These are phyloP conservation scores for Heterococcus sp. DNA, from an alignment of 108 stramenopile species.

Conservation along the genomic window DNA sequence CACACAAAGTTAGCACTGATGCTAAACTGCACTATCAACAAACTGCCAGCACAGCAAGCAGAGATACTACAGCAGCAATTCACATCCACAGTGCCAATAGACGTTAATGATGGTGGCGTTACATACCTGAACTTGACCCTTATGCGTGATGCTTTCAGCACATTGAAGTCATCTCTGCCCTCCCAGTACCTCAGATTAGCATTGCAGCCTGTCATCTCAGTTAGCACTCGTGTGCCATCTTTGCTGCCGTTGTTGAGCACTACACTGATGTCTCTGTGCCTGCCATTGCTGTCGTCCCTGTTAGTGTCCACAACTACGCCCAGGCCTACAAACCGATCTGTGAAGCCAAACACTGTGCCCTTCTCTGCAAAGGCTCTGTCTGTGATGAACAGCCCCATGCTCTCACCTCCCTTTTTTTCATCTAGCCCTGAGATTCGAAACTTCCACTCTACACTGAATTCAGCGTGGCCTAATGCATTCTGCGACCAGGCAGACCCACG, in stretches of 20 bases:
- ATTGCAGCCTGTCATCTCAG: not conserved
- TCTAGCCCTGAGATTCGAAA: constrained; percentile 18
- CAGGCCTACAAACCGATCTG: not conserved
- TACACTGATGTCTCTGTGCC: constrained; percentile 20
- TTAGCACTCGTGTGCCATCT: not conserved
- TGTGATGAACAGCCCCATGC: not conserved
- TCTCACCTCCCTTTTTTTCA: not conserved
- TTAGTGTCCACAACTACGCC: constrained; percentile 23
- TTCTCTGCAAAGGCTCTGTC: not conserved
- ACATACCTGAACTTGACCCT: constrained; percentile 7
- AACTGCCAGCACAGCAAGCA: too few species aligned
- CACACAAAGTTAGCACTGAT: too few species aligned
- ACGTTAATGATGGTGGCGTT: too few species aligned
- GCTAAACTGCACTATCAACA: too few species aligned
- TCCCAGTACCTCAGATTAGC: constrained; percentile 26
- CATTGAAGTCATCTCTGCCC: constrained; percentile 35
- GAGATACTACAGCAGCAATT: too few species aligned
- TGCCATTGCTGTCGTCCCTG: not conserved
- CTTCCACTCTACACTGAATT: constrained; percentile 26
- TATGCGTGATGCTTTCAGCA: constrained; percentile 16
- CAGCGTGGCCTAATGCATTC: not conserved
- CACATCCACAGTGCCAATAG: too few species aligned
- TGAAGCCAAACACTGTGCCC: constrained; percentile 11
- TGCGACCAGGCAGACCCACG: constrained; percentile 3
- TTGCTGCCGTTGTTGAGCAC: constrained; percentile 22